These are phyloP conservation scores for Eutypella sp. DNA, from an alignment of 2,329 filamentous ascomycete species.

Conservation along the genomic window DNA sequence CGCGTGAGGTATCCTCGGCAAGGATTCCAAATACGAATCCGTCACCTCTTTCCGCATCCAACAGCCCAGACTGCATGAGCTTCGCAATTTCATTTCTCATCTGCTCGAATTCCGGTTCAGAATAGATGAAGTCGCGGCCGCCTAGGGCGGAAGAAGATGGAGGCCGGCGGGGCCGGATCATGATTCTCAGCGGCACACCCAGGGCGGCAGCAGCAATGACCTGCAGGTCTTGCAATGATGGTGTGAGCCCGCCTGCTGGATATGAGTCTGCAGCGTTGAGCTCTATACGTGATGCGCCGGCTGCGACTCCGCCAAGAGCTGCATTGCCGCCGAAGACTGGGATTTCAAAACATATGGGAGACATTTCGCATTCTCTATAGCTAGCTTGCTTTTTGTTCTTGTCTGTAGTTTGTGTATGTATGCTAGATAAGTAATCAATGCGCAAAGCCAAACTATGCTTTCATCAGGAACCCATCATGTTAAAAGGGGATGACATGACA, in stretches of 20 bases:
- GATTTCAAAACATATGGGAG: constrained; percentile 40
- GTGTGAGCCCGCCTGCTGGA: constrained; percentile 46
- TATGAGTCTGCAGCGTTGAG: constrained; percentile 50
- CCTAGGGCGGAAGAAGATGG: constrained; percentile 5
- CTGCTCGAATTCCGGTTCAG: constrained; percentile 32
- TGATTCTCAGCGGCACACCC: constrained; percentile 43
- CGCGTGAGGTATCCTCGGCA: too few relatives aligned
- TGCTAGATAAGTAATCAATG: too few relatives aligned
- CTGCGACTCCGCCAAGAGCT: constrained; percentile 33
- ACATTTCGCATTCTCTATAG: too few relatives aligned
- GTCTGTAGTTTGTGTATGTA: too few relatives aligned
- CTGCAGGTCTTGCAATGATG: constrained; percentile 35
- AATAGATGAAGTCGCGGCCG: constrained; percentile 45
- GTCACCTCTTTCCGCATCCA: constrained; percentile 40
- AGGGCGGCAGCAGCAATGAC: constrained; percentile 15
- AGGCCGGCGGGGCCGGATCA: constrained; percentile 48
- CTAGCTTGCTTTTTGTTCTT: too few relatives aligned
- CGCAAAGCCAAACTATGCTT: too few relatives aligned
- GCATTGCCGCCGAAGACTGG: constrained; percentile 46
- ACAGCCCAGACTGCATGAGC: constrained; percentile 32
- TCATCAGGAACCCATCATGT: too few relatives aligned
- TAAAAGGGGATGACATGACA: too few relatives aligned
- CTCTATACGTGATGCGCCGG: constrained; percentile 48
- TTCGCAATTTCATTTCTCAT: constrained; percentile 38
- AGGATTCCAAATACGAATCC: constrained; percentile 54